Evolutionary conservation across 192 early-diverging fungal genomes (phyloP).

Genomic region (Podila clonocystis): DNA sequence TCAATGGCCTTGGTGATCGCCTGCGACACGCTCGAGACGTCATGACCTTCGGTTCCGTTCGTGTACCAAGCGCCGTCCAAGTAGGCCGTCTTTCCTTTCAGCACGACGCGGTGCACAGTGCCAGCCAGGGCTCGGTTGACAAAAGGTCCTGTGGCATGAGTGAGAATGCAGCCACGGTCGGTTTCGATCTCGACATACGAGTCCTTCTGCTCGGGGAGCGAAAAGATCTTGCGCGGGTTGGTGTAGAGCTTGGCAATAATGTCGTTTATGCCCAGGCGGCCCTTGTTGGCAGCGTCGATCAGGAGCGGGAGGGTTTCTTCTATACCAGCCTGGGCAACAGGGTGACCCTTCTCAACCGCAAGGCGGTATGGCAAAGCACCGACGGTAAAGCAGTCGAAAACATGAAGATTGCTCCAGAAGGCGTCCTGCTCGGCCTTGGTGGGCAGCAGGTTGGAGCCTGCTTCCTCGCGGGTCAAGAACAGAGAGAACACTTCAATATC

Average conservation of each 20-base stretch:
- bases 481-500: slow-evolving; percentile 89
- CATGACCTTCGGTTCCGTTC: slow-evolving; percentile 53
- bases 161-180: slow-evolving; percentile 71
- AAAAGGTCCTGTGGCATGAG: slow-evolving; percentile 60
- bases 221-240: slow-evolving; percentile 92
- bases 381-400: slow-evolving; percentile 94
- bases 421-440: slow-evolving; percentile 69
- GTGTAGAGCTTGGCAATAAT: slow-evolving; percentile 78
- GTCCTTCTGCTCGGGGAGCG: slow-evolving; percentile 87
- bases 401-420: slow-evolving; percentile 83
- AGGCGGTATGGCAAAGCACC: slow-evolving; percentile 77
- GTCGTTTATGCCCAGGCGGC: slow-evolving; percentile 80
- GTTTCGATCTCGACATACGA: slow-evolving; percentile 96
- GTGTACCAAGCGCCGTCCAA: slow-evolving; percentile 79
- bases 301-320: slow-evolving; percentile 80
- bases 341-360: slow-evolving; percentile 61
- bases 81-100: slow-evolving; percentile 85
- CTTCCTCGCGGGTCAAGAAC: slow-evolving; percentile 73
- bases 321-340: slow-evolving; percentile 61
- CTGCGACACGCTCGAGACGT: slow-evolving; percentile 56
- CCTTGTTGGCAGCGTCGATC: slow-evolving; percentile 83
- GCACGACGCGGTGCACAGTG: slow-evolving; percentile 88
- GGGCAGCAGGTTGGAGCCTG: slow-evolving; percentile 59
- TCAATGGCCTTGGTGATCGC: slow-evolving; percentile 41
- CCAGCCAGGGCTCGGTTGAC: slow-evolving; percentile 69